Evolutionary conservation across 768 basidiomycete species (phyloP).

Genomic region (Boletus pseudo-olivaceus): DNA sequence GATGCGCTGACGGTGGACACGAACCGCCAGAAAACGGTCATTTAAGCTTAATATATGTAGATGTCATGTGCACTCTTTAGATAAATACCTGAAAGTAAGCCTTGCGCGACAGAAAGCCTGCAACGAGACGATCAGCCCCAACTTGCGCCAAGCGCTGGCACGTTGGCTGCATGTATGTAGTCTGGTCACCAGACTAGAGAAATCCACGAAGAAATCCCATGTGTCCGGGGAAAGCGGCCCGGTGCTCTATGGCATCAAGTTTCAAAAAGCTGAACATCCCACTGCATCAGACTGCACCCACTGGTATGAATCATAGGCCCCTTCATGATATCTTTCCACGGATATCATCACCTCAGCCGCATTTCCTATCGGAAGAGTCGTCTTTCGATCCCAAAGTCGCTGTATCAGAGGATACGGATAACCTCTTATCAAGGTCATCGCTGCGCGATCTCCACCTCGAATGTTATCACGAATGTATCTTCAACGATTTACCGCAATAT

Average conservation of each 20-base stretch:
- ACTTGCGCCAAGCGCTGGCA: too few species aligned
- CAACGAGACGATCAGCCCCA: too few species aligned
- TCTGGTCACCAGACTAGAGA: too few species aligned
- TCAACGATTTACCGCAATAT: constrained; percentile 15
- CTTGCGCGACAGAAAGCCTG: too few species aligned
- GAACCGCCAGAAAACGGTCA: too few species aligned
- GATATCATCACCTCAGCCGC: background rate
- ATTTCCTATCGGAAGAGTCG: background rate
- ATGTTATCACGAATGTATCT: constrained; percentile 5
- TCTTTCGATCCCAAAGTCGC: background rate
- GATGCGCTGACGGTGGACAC: too few species aligned
- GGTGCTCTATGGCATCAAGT: background rate
- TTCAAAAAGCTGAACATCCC: too few species aligned
- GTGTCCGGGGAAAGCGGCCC: background rate
- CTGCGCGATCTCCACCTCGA: background rate
- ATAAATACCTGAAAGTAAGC: background rate
- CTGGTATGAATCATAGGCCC: too few species aligned
- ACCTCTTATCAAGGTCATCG: background rate
- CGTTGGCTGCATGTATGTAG: too few species aligned
- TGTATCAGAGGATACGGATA: background rate
- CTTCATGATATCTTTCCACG: background rate
- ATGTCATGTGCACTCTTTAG: background rate
- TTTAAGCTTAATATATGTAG: too few species aligned
- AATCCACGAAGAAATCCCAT: background rate
- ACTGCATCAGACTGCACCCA: too few species aligned